phyloP scores from a whole-genome alignment of 441 rosid genomes.

The Erysimum cheiri region DNA sequence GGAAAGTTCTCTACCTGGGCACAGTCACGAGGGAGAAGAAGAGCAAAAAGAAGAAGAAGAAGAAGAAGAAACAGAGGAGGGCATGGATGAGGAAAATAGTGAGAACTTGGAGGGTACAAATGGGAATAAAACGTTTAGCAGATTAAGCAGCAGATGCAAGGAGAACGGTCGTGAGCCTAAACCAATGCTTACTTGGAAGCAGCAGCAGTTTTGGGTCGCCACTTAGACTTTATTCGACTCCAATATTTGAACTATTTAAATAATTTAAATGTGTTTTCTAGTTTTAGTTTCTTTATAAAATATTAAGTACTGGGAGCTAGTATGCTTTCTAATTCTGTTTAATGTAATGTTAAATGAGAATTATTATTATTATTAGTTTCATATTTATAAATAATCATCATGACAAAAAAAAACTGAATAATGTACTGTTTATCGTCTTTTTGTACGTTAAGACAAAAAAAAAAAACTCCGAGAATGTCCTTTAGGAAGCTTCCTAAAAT shows the following conservation, averaged over 20 bases:
- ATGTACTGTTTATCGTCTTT: neutral
- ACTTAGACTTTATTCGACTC: constrained; percentile 41
- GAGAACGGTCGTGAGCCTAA: constrained; percentile 49
- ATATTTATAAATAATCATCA: neutral
- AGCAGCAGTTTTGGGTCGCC: constrained; percentile 54
- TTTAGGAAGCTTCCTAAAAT: constrained; percentile 34
- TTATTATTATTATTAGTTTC: neutral
- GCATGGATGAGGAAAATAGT: constrained; percentile 40
- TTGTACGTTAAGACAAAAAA: neutral
- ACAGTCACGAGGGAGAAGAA: constrained; percentile 5
- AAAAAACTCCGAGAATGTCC: neutral
- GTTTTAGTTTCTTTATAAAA: constrained; percentile 4
- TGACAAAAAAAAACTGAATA: neutral
- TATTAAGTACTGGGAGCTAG: neutral
- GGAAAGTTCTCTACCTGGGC: constrained; percentile 17
- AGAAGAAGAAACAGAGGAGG: constrained; percentile 45
- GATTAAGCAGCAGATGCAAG: constrained; percentile 57
- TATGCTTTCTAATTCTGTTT: constrained; percentile 9
- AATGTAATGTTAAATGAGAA: constrained; percentile 24
- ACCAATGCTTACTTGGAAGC: constrained; percentile 50
- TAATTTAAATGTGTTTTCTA: constrained; percentile 1
- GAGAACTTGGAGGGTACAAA: constrained; percentile 47
- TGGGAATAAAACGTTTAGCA: constrained; percentile 48
- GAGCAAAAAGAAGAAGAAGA: constrained; percentile 30
- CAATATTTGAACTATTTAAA: neutral